Evolutionary conservation across 164 flowering plant genomes (phyloP), one percentile per base, ranked within the genome.

Genomic region (Amborella trichopoda): DNA sequence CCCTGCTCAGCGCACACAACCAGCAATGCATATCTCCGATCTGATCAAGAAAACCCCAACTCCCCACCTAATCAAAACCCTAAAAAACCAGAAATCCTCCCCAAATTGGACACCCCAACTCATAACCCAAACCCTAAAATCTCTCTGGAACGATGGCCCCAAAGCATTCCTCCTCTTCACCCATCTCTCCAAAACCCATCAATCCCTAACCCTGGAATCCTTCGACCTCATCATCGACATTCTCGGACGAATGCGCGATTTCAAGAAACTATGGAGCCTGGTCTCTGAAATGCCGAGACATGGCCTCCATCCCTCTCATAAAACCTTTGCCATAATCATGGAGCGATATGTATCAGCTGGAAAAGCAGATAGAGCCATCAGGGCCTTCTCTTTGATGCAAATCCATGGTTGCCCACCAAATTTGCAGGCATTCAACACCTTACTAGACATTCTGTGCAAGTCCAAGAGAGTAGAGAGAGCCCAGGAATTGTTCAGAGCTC

Each of bases 221-320:
- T 81, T 72, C 59, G 81, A 87, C 62, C 81, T 75, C 49, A 87
- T 83, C 60, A 64, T 83, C 46, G 95, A 91, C 75, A 68, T 83
- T 26, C 71, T 86, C 1, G 94, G 71, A 17, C 89, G 96, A 10
- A 28, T 78, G 56, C 80, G 79, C 16, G 78, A 78, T 45, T 74
- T 68, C 80, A 56, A 48, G 26, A 46, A 75, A 44, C 46, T 71
- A 1, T 81, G 87, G 91, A 8, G 64, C 24, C 75, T 83, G 21
- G 58, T 87, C 21, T 55, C 59, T 27, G 69, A 73, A 2, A 81
- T 81, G 87, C 67, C 72, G 3, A 16, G 66, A 14, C 70, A 53
- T n/a, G 60, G 72, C 10, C 56, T 76, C 22, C 76, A 81, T 19
- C 95, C 94, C 5, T 58, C 63, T 14, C 77, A 79, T 0, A 75